These are phyloP conservation scores for Raphanus sativus DNA, from an alignment of 345 rosid species.

Conservation along the genomic window DNA sequence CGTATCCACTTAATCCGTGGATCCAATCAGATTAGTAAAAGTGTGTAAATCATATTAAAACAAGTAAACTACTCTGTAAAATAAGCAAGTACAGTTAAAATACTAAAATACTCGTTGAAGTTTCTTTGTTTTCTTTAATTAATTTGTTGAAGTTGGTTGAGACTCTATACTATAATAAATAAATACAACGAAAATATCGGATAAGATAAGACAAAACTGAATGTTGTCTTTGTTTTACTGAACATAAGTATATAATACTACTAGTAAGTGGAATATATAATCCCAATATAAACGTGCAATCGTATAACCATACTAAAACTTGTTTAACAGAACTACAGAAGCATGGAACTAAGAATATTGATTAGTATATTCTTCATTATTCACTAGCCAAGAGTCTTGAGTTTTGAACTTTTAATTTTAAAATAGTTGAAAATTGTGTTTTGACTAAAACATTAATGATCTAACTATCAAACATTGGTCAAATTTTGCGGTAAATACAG, in stretches of 20 bases:
- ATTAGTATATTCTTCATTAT: background rate
- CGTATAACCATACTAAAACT: background rate
- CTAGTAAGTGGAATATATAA: background rate
- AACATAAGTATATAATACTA: background rate
- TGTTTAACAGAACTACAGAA: background rate
- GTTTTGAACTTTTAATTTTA: background rate
- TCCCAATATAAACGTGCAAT: background rate
- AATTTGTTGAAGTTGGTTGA: slow-evolving; percentile 18
- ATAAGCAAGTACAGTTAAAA: slow-evolving; percentile 8
- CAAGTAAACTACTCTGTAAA: background rate
- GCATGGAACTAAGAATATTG: background rate
- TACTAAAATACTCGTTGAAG: slow-evolving; percentile 20
- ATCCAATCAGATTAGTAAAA: slow-evolving; percentile 26
- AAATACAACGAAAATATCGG: background rate
- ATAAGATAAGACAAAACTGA: slow-evolving; percentile 20
- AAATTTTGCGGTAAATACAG: slow-evolving; percentile 4
- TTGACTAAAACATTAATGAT: slow-evolving; percentile 14
- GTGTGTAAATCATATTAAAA: slow-evolving; percentile 13
- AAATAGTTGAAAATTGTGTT: slow-evolving; percentile 1
- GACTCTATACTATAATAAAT: background rate
- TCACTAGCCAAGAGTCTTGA: background rate
- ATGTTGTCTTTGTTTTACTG: background rate
- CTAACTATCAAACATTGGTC: background rate
- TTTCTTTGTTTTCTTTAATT: slow-evolving; percentile 16
- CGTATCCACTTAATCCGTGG: slow-evolving; percentile 28